These are phyloP conservation scores for Bryum argenteum DNA, from an alignment of 225 moss, liverwort and hornwort genomes.

Conservation along the genomic window DNA sequence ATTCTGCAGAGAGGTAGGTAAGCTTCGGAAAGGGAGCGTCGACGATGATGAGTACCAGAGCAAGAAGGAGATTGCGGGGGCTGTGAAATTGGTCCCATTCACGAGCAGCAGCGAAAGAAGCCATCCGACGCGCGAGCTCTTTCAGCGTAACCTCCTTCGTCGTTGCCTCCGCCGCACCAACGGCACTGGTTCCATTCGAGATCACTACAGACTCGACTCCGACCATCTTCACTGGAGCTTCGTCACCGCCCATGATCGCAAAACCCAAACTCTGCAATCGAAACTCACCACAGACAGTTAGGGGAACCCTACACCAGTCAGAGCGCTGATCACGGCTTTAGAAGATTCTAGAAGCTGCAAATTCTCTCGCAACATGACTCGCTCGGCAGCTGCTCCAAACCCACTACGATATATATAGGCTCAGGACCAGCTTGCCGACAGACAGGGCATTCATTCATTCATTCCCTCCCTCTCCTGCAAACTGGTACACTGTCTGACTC, in stretches of 20 bases:
- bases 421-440: neutral
- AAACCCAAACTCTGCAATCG: neutral
- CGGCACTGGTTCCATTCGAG: slow-evolving; percentile 3
- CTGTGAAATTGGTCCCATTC: slow-evolving; percentile 99
- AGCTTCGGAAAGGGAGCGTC: neutral
- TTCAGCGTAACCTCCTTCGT: slow-evolving; percentile 58
- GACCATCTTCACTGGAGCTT: slow-evolving; percentile 3
- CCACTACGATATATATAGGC: neutral
- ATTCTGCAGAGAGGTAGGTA: neutral
- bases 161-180: neutral
- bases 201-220: slow-evolving; percentile 24
- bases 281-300: neutral
- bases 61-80: slow-evolving; percentile 94
- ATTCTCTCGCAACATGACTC: neutral
- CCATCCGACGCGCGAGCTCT: slow-evolving; percentile 86
- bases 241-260: slow-evolving; percentile 34
- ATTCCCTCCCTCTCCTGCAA: too few species aligned
- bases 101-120: slow-evolving; percentile 82
- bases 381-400: neutral
- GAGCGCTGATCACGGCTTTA: neutral
- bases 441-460: too few species aligned
- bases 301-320: neutral
- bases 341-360: slow-evolving; percentile 6
- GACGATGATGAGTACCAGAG: slow-evolving; percentile 52
- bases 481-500: too few species aligned